Base-by-base conservation (phyloP, 2,329 filamentous ascomycete species). In the Chlorencoelia australis region DNA sequence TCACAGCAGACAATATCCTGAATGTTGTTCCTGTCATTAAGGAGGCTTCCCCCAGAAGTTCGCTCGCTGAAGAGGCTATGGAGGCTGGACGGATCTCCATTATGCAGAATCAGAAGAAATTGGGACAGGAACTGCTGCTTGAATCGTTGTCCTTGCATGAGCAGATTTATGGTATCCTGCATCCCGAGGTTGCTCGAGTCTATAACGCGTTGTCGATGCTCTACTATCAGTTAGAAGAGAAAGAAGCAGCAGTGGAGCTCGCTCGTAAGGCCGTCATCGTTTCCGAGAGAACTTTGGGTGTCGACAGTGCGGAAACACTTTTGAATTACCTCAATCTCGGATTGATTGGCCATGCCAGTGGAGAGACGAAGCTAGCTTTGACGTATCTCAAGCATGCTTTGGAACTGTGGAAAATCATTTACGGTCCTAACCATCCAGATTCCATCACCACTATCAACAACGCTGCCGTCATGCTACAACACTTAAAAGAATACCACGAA, bases 371-470 rank as follows among this genome's bases (percentile, higher is more conserved):
- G 62, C 73, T 75, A 41, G 91, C 89, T n/a, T 68, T 98, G 37
- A 71, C 75, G 9, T 95, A 94, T 58, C 82, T 93, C 47, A 85
- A 84, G 58, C 91, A 98, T 59, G 91, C 91, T 5, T 73, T 98
- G 48, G 80, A 91, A 57, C 69, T 98, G 44, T 96, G 89, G 89
- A 95, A 94, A 68, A 75, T 96, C 52, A 89, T 96, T 52, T 98
- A 95, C 57, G 91, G 91, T 20, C 68, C 81, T 19, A 82, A 86
- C 52, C 91, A 98, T 62, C 91, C 91, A 3, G 91, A 98, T 63
- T 94, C 87, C 7, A 95, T 98, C 62, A 98, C 93, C 7, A 96
- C 91, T 11, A 82, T 96, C 63, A 98, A 96, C 73, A 98, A 98
- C 55, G 89, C 86, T 14, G 91, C 91, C 6, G 91, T 98, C 42